Base-by-base conservation (phyloP, 805 yeast species). In the Clavispora asparagi region DNA sequence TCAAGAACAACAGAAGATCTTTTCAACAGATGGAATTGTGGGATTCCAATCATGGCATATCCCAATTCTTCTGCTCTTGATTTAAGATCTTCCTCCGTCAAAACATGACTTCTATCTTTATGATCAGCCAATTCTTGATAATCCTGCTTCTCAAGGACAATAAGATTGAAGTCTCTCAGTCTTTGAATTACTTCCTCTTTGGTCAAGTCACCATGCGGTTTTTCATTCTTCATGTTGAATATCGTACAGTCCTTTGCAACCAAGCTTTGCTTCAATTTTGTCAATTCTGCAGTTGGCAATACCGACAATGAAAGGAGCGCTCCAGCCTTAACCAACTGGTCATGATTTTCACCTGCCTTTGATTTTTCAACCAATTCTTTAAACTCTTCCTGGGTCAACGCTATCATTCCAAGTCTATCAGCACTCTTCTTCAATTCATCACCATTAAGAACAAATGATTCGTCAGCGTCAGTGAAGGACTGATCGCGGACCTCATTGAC, bases 1-100 rank as follows among this genome's bases (percentile, higher is more conserved):
- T 40, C 44, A 27, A 50, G 23, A 1, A 51, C 43, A 2, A 43
- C 51, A 9, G 55, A 50, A 30, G 59, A 56, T 30, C 54, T 54
- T 41, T 56, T 55, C 48, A 57, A 47, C 35, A 57, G 53, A 32
- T 50, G 44, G 39, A 46, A 47, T 32, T 71, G 68, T 10, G 66
- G 66, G 32, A 60, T 58, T 0, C 71, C 57, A 12, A 77, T 58
- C 17, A 71, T 57, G 2, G 58, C 58, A 39, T 75, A 61, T 5
- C 77, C 76, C 38, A 73, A 55, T 39, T 71, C 76, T 6, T 65
- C 61, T 1, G 79, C 79, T 43, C 63, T 59, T 2, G 56, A 37
- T 25, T 48, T 48, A 37, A 61, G 47, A 12, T 51, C 60, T 1
- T 47, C 58, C 41, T 59, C 63, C 2, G 53, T 55, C 32, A 45